Evolutionary conservation across 192 early-diverging fungal genomes (phyloP).

Genomic region (Coemansia sp.): DNA sequence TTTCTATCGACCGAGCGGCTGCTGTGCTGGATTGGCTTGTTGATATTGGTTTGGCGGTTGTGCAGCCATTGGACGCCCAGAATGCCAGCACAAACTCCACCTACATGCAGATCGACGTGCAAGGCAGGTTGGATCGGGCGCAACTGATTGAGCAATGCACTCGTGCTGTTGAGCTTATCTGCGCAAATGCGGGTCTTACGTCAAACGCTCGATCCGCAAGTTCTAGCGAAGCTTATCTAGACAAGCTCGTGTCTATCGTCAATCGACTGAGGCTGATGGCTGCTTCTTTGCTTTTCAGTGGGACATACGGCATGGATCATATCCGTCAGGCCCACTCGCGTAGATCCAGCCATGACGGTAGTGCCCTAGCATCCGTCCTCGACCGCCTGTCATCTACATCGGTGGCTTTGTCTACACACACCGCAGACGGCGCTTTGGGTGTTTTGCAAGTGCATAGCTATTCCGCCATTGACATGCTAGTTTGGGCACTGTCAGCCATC

Average conservation of each 20-base stretch:
- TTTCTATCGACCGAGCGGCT: slow-evolving; percentile 11
- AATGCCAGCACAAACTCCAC: background rate
- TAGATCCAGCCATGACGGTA: slow-evolving; percentile 4
- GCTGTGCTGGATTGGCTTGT: slow-evolving; percentile 23
- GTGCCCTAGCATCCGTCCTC: slow-evolving; percentile 1
- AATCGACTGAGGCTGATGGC: slow-evolving; percentile 14
- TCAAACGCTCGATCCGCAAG: background rate
- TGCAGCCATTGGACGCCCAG: background rate
- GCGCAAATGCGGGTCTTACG: background rate
- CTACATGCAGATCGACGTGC: slow-evolving; percentile 10
- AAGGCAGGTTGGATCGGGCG: slow-evolving; percentile 13
- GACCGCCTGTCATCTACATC: background rate
- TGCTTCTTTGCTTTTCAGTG: slow-evolving; percentile 13
- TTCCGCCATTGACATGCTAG: background rate
- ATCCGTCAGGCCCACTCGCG: slow-evolving; percentile 3
- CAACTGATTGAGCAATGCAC: slow-evolving; percentile 15
- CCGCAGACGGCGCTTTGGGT: background rate
- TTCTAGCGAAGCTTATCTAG: background rate
- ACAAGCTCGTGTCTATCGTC: slow-evolving; percentile 2
- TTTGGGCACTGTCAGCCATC: slow-evolving; percentile 9
- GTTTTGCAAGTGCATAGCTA: background rate
- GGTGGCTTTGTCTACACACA: background rate
- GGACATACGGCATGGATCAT: background rate
- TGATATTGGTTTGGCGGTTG: slow-evolving; percentile 5
- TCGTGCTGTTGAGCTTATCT: slow-evolving; percentile 6